phyloP scores from a whole-genome alignment of 345 rosid genomes.

The Cardamine resedifolia region DNA sequence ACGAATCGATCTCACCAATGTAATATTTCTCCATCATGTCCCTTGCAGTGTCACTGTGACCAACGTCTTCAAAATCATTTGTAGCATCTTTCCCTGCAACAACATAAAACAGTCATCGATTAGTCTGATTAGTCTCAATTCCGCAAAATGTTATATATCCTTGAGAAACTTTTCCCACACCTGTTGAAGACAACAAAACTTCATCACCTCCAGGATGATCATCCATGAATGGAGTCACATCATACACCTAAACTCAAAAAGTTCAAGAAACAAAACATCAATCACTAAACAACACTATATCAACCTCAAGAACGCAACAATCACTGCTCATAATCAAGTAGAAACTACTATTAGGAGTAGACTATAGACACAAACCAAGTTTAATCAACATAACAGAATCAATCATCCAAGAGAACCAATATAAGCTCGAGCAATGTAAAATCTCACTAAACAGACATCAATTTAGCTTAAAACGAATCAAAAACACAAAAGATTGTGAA shows the following conservation, averaged over 20 bases:
- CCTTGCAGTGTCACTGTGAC: slow-evolving; percentile 92
- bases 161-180: slow-evolving; percentile 30
- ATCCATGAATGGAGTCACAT: slow-evolving; percentile 94
- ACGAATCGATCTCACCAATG: slow-evolving; percentile 71
- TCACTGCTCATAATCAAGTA: background rate
- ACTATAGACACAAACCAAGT: background rate
- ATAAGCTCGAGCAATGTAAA: background rate
- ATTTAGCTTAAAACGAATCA: background rate
- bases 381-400: background rate
- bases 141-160: background rate
- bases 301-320: background rate
- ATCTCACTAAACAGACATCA: background rate
- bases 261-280: background rate
- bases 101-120: background rate
- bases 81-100: slow-evolving; percentile 86
- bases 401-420: background rate
- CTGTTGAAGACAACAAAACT: slow-evolving; percentile 87
- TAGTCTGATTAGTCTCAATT: background rate
- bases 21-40: slow-evolving; percentile 71
- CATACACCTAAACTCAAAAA: slow-evolving; percentile 64
- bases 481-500: background rate
- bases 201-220: slow-evolving; percentile 99
- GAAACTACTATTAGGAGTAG: background rate
- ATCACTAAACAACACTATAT: background rate
- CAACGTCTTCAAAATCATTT: slow-evolving; percentile 89